These are phyloP conservation scores for Penicillium sp. DNA, from an alignment of 2,329 filamentous ascomycete genomes.

Conservation along the genomic window DNA sequence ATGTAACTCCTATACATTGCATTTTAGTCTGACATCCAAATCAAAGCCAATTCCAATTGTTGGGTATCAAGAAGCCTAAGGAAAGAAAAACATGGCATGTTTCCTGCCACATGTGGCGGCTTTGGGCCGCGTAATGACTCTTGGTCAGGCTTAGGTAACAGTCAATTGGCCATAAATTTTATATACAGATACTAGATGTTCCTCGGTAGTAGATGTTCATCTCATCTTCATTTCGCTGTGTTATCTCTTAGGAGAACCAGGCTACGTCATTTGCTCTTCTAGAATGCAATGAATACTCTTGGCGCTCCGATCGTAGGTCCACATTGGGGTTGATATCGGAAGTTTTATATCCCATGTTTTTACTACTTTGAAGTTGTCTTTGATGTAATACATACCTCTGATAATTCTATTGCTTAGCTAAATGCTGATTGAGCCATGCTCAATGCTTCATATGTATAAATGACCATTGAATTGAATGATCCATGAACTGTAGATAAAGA, in stretches of 20 bases:
- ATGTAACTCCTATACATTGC: neutral
- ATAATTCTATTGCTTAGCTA: neutral
- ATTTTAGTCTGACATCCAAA: neutral
- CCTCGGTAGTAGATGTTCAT: neutral
- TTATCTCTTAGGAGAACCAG: neutral
- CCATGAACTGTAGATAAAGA: neutral
- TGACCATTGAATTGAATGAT: neutral
- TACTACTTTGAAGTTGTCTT: neutral
- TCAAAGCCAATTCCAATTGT: neutral
- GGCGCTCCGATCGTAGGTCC: neutral
- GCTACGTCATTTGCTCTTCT: slow-evolving; percentile 1
- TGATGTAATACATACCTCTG: neutral
- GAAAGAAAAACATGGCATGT: neutral
- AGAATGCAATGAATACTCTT: neutral
- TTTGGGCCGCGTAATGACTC: slow-evolving; percentile 1
- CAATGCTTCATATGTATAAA: neutral
- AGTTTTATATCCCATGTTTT: neutral
- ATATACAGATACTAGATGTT: neutral
- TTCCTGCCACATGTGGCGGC: slow-evolving; percentile 8
- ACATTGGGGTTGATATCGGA: neutral
- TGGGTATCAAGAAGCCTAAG: neutral
- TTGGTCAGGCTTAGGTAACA: slow-evolving; percentile 1
- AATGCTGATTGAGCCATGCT: neutral
- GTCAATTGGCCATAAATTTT: neutral
- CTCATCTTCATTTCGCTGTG: neutral